phyloP scores from a whole-genome alignment of 176 grass and related monocot species.

The Carex parvula region DNA sequence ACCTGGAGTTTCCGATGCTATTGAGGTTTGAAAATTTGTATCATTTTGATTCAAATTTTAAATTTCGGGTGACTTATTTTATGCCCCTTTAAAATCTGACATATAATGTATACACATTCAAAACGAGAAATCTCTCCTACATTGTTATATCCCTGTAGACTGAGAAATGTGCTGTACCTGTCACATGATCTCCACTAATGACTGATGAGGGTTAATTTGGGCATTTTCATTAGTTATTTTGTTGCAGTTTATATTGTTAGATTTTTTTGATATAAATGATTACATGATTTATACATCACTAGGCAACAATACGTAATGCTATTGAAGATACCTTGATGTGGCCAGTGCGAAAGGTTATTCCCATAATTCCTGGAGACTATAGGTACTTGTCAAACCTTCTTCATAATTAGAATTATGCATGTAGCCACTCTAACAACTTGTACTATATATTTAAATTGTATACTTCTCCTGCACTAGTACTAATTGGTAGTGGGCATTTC shows the following conservation, averaged over 20 bases:
- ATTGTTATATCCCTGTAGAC: neutral
- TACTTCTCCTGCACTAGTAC: too few relatives aligned
- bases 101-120: slow-evolving; percentile 10
- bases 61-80: neutral
- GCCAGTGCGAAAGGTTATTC: slow-evolving; percentile 92
- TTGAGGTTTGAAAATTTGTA: slow-evolving; percentile 48
- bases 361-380: slow-evolving; percentile 94
- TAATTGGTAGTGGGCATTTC: too few relatives aligned
- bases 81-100: neutral
- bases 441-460: too few relatives aligned
- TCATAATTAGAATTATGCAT: neutral
- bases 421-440: neutral
- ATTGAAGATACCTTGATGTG: slow-evolving; percentile 92
- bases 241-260: neutral
- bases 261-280: slow-evolving; percentile 15
- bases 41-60: neutral
- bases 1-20: slow-evolving; percentile 91
- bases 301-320: slow-evolving; percentile 94
- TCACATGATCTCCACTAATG: neutral
- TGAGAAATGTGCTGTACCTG: neutral
- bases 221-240: neutral
- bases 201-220: neutral
- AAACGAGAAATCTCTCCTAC: neutral
- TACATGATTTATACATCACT: slow-evolving; percentile 27
- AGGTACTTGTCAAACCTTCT: slow-evolving; percentile 39